Conservation (phyloP, 495 filamentous ascomycete species). For the Penicillium robsamsonii region DNA sequence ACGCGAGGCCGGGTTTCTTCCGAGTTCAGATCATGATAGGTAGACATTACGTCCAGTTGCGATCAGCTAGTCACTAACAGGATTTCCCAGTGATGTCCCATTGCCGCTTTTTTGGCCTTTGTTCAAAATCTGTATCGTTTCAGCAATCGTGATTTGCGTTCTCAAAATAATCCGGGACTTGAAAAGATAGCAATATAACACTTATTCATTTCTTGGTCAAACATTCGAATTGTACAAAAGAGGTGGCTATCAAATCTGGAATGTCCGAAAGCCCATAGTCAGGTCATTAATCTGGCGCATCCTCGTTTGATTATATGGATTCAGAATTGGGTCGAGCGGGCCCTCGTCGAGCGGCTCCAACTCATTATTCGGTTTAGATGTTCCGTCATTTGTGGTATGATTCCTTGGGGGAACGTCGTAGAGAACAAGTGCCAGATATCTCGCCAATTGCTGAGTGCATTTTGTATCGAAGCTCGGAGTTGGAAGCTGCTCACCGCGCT, state of each 20-base stretch:
- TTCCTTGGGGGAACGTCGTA: background rate
- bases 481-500: constrained; percentile 19
- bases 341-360: constrained; percentile 12
- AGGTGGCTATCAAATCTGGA: constrained; percentile 10
- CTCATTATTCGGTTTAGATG: constrained; percentile 4
- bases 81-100: background rate
- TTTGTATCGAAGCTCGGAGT: constrained; percentile 13
- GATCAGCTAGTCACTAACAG: background rate
- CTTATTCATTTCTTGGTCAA: background rate
- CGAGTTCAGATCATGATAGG: background rate
- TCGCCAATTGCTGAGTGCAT: constrained; percentile 19
- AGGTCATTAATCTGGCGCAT: constrained; percentile 29
- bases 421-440: constrained; percentile 20
- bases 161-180: constrained; percentile 1
- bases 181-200: background rate
- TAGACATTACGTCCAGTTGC: background rate
- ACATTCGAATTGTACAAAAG: background rate
- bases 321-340: constrained; percentile 23
- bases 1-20: constrained; percentile 7
- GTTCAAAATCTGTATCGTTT: background rate
- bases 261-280: constrained; percentile 21
- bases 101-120: background rate
- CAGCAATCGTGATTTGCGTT: constrained; percentile 5
- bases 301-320: constrained; percentile 27
- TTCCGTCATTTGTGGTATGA: constrained; percentile 16